Evolutionary conservation across 2,329 filamentous ascomycete species (phyloP).

Genomic region (Alternaria dauci): DNA sequence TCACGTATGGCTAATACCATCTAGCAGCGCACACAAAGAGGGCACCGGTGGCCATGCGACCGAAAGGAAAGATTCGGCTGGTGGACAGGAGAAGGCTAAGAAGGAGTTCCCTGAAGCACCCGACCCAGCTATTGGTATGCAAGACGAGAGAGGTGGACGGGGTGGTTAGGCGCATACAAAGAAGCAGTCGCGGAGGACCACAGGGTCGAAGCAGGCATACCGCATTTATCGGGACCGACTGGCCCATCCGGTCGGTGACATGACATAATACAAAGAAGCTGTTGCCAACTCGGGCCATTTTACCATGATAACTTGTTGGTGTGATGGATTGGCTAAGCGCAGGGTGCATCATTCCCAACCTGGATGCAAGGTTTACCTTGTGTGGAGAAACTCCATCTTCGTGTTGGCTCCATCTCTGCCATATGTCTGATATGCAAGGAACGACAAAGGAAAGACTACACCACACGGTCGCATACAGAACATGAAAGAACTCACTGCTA

Average conservation of each 20-base stretch:
- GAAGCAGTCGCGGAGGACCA: neutral
- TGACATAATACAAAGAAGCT: neutral
- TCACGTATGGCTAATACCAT: slow-evolving; percentile 8
- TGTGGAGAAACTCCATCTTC: neutral
- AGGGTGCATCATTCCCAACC: neutral
- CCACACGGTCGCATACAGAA: neutral
- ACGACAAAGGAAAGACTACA: neutral
- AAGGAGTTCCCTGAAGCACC: slow-evolving; percentile 59
- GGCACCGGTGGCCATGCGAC: slow-evolving; percentile 54
- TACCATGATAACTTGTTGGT: neutral
- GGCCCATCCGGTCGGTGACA: neutral
- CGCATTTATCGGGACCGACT: neutral
- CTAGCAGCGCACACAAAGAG: slow-evolving; percentile 33
- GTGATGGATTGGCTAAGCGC: neutral
- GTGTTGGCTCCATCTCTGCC: neutral
- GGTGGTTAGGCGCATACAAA: slow-evolving; percentile 38
- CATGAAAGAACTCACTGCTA: neutral
- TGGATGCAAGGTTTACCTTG: neutral
- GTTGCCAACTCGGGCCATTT: neutral
- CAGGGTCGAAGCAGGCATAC: neutral
- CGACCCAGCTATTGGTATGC: slow-evolving; percentile 58
- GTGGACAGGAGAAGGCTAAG: slow-evolving; percentile 54
- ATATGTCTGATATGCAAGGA: neutral
- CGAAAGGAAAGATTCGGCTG: slow-evolving; percentile 47
- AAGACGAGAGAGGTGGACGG: slow-evolving; percentile 60